Percentiles rank a stretch among this genome's conserved stretches.
Conservation (phyloP, 2,329 filamentous ascomycete genomes). For the Colletotrichum euphorbiae region DNA sequence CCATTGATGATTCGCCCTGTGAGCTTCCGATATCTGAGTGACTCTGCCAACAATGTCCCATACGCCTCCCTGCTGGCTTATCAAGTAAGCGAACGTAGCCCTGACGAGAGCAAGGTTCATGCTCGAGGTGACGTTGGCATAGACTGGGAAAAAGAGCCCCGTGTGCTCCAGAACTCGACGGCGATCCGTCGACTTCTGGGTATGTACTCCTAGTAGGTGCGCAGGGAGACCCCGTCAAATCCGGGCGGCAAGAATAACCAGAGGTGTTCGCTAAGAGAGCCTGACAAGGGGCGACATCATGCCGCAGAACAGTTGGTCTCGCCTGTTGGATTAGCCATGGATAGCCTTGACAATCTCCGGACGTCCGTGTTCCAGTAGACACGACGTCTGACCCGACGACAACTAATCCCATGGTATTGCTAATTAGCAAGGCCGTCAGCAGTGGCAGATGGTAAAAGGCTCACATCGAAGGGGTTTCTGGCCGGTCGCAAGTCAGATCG, state of each 20-base stretch:
- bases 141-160: background rate
- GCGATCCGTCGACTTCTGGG: slow-evolving; percentile 29
- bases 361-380: slow-evolving; percentile 67
- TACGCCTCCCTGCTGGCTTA: slow-evolving; percentile 4
- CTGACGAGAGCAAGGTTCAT: slow-evolving; percentile 17
- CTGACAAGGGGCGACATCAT: slow-evolving; percentile 69
- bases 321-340: slow-evolving; percentile 57
- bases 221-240: slow-evolving; percentile 67
- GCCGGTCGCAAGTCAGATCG: too few species aligned
- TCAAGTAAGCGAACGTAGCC: background rate
- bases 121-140: slow-evolving; percentile 9
- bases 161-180: slow-evolving; percentile 5
- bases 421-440: background rate
- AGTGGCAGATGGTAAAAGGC: background rate
- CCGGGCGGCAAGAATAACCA: slow-evolving; percentile 59
- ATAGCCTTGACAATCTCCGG: slow-evolving; percentile 68
- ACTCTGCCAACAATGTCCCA: slow-evolving; percentile 12
- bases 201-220: background rate
- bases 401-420: slow-evolving; percentile 56
- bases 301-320: slow-evolving; percentile 70
- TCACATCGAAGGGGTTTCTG: slow-evolving; percentile 52
- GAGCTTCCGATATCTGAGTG: background rate
- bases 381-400: slow-evolving; percentile 72
- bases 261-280: slow-evolving; percentile 64
- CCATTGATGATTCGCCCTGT: slow-evolving; percentile 1